These are phyloP conservation scores for Seiridium cupressi DNA, from an alignment of 2,329 filamentous ascomycete species.

Conservation along the genomic window DNA sequence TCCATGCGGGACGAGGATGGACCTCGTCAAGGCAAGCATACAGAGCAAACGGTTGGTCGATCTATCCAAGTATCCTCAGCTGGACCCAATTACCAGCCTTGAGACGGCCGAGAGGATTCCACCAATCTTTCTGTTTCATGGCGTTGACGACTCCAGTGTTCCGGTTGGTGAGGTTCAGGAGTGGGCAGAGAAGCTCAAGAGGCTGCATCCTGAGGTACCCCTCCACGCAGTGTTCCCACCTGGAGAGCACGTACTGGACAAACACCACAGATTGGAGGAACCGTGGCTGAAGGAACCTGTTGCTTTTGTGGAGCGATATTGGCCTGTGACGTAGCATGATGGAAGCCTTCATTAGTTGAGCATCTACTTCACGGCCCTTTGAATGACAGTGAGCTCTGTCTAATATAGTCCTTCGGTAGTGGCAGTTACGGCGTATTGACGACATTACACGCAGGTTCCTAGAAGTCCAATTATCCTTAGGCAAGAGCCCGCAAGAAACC, in stretches of 20 bases:
- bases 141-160: background rate
- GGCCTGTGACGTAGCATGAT: constrained; percentile 1
- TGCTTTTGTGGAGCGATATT: constrained; percentile 7
- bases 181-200: constrained; percentile 9
- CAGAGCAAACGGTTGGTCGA: background rate
- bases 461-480: no score
- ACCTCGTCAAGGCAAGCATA: background rate
- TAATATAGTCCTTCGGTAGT: no score
- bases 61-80: background rate
- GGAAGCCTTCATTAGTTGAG: no score
- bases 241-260: constrained; percentile 10
- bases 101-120: constrained; percentile 5
- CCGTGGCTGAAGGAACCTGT: constrained; percentile 10
- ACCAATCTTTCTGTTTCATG: constrained; percentile 7
- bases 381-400: no score
- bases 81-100: constrained; percentile 4
- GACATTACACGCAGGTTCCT: no score
- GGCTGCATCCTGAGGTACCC: constrained; percentile 11
- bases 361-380: no score
- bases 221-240: background rate
- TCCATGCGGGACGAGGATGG: background rate
- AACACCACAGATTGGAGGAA: constrained; percentile 4
- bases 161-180: background rate
- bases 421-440: no score
- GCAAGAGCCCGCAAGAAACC: no score